Base-by-base conservation (phyloP, 768 basidiomycete species). In the Mycena kentingensis region DNA sequence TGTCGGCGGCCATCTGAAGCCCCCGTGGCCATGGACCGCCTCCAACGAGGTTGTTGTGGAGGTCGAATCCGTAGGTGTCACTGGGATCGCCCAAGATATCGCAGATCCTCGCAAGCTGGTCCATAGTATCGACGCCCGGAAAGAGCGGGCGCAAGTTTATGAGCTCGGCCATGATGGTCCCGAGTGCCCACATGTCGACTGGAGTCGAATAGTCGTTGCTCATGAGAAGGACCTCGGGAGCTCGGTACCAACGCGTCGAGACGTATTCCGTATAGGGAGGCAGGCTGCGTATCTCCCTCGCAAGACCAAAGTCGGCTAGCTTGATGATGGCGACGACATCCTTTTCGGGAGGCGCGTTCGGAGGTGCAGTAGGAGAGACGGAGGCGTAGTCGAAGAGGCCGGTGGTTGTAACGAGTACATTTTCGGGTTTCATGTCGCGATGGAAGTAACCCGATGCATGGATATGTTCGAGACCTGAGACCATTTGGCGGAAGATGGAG, bases 361-460 rank as follows among this genome's bases (percentile, higher is more conserved):
- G 82, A 49, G 79, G 76, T 16, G 85, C 82, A 45, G 80, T 64
- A 11, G 90, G 85, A n/a, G 84, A 85, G 26, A 92, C 79, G 10
- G 90, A 81, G 24, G 82, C 84, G 66, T 99, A 99, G 71, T 97
- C 92, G 60, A 89, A 87, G 46, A 96, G 80, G 18, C 97, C 97
- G 13, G 93, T 97, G 2, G 97, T 98, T 16, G 97, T 98, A 62
- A 99, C 97, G 46, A 99, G 84, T 7, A 98, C 88, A 64, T 99
- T 99, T 70, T 99, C 97, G 31, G 97, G 97, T 72, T 99, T 99
- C 93, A 99, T 97, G 70, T 99, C 97, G 43, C 97, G 90, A 72
- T 99, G 97, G 72, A 99, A 99, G 72, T 96, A 99, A 29, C 96
- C 97, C 26, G 86, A 77, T 13, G 77, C 68, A 70, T 99, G 97